Evolutionary conservation across 345 rosid species (phyloP), one percentile per base, ranked within the genome.

Genomic region (Balakata baccata): DNA sequence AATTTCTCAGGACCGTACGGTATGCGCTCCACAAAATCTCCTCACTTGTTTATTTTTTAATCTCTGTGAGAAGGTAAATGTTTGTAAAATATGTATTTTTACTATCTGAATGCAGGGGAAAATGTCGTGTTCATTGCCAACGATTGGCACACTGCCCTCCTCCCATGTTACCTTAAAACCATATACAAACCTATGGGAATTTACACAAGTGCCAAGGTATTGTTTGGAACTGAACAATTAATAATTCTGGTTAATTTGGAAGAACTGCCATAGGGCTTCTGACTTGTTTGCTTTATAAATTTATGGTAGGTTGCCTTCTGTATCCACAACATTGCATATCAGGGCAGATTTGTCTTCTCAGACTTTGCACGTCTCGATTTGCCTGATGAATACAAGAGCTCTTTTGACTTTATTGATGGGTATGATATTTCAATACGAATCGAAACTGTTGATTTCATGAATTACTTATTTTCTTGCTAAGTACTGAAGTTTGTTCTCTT

Each of bases 301-400:
- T 70, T 74, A 78, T 66, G 67, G 64, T 81, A 90, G 98, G 96
- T 91, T 77, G 96, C 82, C 67, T 92, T 87, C 72, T 90, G 98
- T 88, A 95, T 95, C 88, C 99, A 95, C 85, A 95, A 95, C 85
- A 89, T 92, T 70, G 94, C 97, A 51, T 95, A 92, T 79, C 99
- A 92, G 68, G 99, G 99, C 69, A 86, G 98, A 84, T 87, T 84
- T 78, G 64, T 87, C 68, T 86, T 88, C 63, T 41, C 85, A 59
- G 94, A 95, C 76, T 95, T 83, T 77, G 39, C 86, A n/a, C 78
- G 82, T 71, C 96, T 95, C 73, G 88, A 87, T 79, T 86, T 95
- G 79, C 99, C 99, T 0, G 81, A 79, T 78, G 63, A 71, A 3
- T 92, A 79, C 85, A 92, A 80, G 85, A 79, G 99, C 63, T 88